Base-by-base conservation (phyloP, 83 land plant genomes). In the Thuja plicata region DNA sequence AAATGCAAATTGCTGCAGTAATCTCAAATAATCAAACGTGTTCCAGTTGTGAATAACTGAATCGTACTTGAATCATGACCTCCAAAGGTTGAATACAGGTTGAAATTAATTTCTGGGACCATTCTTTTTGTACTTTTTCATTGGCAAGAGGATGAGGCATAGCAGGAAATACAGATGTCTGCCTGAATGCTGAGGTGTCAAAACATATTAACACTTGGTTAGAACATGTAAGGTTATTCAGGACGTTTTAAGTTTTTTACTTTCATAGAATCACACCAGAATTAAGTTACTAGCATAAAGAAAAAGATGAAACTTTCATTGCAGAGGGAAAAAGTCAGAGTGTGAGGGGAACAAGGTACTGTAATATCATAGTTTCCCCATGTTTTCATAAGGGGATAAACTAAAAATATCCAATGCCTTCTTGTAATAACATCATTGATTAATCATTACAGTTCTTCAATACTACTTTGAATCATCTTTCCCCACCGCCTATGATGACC, bases 141-240 rank as follows among this genome's bases (percentile, higher is more conserved):
- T 86, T 74, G 38, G 97, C 96, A 19, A 98, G 78, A 9, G 94
- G 93, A 91, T 97, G 97, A 43, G 97, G 97, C 91, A 91, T 88
- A 71, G 99, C 97, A 91, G 97, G 96, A 82, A 91, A 98, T 17
- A 97, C 99, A 88, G 96, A 94, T 57, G 97, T 89, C 71, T 91
- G 93, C 91, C 99, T 94, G 88, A 96, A 96, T 41, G 95, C 99
- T 97, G 95, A 52, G 32, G 84, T 74, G n/a, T 34, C 32, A 34
- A 73, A 88, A 54, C 87, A 91, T 24, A 83, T 30, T 2, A 41
- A 50, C 12, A 6, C 52, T 43, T 21, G 46, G 85, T 82, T 46
- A 82, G 27, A 80, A 41, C 50, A 80, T 77, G 43, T 37, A 10
- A 37, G 7, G 40, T 77, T 13, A 17, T 41, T 37, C 1, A 77